Evolutionary conservation across 768 basidiomycete species (phyloP), one percentile per base, ranked within the genome.

Genomic region (Pholiota conissans): DNA sequence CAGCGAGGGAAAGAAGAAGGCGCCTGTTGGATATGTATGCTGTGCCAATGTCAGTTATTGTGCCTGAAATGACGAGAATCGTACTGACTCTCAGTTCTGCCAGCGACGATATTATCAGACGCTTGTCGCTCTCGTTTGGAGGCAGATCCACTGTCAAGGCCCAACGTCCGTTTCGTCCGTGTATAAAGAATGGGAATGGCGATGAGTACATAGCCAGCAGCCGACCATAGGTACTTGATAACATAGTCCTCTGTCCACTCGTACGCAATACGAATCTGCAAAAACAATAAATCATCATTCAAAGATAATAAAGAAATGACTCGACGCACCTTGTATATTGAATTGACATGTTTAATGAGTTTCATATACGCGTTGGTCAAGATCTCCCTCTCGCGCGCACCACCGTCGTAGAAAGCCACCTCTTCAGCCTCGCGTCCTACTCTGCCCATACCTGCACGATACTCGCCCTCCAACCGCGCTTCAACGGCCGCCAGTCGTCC

Each of bases 201-300:
- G 67, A 98, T 98, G 20, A 98, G 80, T 3, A 81, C 82, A 70
- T 98, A 98, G 0, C 96, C 96, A 3, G 86, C 87, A 0, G 95
- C 95, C 9, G 91, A 93, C 95, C 94, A 97, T 8, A 92, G 75
- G 69, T 97, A 98, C 71, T 97, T 97, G 79, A 97, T 94, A 18
- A 97, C 90, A 63, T 93, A 95, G 74, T 97, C 95, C 68, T 97
- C 95, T 0, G 92, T 97, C 95, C 91, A 97, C 74, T 87, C 92
- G 66, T 93, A 95, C 1, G 89, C 89, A 47, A 95, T 92, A 14
- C 93, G 87, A 52, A 93, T 91, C 90, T 92, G 59, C 11, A 53
- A 20, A 49, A 28, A 24, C 6, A 8, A 2, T 37, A 22, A 22
- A 29, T 45, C 16, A 52, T 49, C 9, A 49, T 50, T 48, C 29